These are phyloP conservation scores for Mycena filopes DNA, from an alignment of 768 basidiomycete species.

Conservation along the genomic window DNA sequence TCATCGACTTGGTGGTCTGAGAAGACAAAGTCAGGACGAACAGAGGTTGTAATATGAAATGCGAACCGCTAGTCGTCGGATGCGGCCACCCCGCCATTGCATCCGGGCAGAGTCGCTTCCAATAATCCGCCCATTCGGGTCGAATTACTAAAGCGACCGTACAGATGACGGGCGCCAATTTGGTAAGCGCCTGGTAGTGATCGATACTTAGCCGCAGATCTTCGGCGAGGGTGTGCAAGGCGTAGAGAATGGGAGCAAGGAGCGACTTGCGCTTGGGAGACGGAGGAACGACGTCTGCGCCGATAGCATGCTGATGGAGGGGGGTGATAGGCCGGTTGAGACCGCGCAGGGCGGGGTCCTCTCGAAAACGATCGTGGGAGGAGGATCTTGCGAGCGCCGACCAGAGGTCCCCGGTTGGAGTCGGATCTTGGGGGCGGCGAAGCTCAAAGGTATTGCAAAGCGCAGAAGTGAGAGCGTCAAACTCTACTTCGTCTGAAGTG, in stretches of 20 bases:
- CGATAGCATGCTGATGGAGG: conserved; percentile 28
- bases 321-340: conserved; percentile 48
- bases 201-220: conserved; percentile 69
- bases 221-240: conserved; percentile 84
- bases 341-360: conserved; percentile 66
- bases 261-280: conserved; percentile 51
- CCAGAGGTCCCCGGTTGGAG: conserved; percentile 54
- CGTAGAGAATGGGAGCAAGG: conserved; percentile 72
- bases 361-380: conserved; percentile 59
- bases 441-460: conserved; percentile 61
- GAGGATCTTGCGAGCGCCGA: conserved; percentile 53
- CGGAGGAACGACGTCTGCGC: conserved; percentile 24
- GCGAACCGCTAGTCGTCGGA: conserved; percentile 54
- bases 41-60: conserved; percentile 1
- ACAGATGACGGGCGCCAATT: conserved; percentile 72
- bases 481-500: conserved; percentile 59
- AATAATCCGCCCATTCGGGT: conserved; percentile 93
- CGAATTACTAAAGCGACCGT: conserved; percentile 70
- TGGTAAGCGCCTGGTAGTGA: conserved; percentile 63
- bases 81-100: conserved; percentile 70
- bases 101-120: conserved; percentile 83
- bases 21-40: not conserved
- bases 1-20: conserved; percentile 66
- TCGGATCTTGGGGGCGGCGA: conserved; percentile 33
- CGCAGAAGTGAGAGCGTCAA: conserved; percentile 64